Percentiles rank a stretch among this genome's conserved stretches.
Conservation (phyloP, 2,329 filamentous ascomycete species). For the Gnomoniopsis smithogilvyi region DNA sequence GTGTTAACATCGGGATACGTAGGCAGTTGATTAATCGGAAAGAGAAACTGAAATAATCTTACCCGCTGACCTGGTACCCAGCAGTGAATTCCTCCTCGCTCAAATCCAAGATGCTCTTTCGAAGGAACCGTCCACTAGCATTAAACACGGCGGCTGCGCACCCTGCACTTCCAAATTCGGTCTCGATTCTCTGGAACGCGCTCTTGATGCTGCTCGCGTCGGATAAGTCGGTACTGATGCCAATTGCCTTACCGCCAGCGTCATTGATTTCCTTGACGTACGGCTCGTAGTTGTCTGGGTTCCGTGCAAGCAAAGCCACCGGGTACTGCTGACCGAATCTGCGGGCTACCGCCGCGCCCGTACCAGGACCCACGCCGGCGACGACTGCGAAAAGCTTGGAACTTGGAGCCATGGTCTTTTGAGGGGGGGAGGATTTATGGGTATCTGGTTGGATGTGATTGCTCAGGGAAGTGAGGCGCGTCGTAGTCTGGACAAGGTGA, state of each 20-base stretch:
- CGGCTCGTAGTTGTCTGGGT: background rate
- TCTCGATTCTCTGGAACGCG: background rate
- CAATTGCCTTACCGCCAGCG: background rate
- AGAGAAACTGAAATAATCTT: background rate
- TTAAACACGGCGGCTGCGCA: background rate
- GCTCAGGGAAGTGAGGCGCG: background rate
- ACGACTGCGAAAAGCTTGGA: background rate
- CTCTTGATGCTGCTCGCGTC: background rate
- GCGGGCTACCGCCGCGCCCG: background rate
- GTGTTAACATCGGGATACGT: background rate
- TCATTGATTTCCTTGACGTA: background rate
- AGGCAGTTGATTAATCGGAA: background rate
- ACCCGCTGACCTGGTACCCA: background rate
- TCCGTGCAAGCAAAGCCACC: background rate
- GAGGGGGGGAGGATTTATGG: too few species aligned
- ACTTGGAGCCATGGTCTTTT: background rate
- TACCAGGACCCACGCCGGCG: background rate
- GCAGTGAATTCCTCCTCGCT: background rate
- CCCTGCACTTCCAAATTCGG: background rate
- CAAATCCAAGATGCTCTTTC: background rate
- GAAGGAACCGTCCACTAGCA: background rate
- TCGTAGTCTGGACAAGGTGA: background rate
- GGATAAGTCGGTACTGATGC: background rate
- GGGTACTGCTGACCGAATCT: background rate
- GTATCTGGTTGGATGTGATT: background rate